Evolutionary conservation across 1,284 basidiomycete genomes (phyloP).

Genomic region (Cutaneotrichosporon spelunceum): DNA sequence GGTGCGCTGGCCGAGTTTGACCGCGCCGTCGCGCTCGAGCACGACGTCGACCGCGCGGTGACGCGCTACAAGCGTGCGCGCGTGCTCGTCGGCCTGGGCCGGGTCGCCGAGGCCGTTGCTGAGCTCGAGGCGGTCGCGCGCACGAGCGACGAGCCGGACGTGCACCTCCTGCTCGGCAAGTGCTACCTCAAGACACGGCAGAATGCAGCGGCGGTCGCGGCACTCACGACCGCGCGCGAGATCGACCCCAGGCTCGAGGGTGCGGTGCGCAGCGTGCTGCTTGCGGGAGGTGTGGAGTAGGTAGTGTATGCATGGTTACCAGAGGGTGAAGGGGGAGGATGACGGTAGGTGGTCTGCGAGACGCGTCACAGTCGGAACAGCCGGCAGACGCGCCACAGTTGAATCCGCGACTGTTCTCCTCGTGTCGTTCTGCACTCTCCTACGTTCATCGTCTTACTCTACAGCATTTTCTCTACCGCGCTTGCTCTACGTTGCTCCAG

Average conservation of each 20-base stretch:
- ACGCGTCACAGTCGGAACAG: no score
- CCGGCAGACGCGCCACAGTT: no score
- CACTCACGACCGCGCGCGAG: slow-evolving; percentile 82
- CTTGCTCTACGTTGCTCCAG: no score
- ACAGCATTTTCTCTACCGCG: no score
- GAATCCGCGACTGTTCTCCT: no score
- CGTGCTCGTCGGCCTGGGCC: slow-evolving; percentile 74
- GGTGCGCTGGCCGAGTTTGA: slow-evolving; percentile 74
- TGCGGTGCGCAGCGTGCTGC: slow-evolving; percentile 46
- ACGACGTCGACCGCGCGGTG: slow-evolving; percentile 77
- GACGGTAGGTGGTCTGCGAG: no score
- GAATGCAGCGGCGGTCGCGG: slow-evolving; percentile 70
- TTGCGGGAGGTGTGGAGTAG: slow-evolving; percentile 43
- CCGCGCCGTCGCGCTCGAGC: slow-evolving; percentile 58
- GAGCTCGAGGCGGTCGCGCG: slow-evolving; percentile 75
- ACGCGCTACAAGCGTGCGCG: slow-evolving; percentile 86
- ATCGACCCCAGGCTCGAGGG: slow-evolving; percentile 55
- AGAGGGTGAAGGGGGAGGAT: no score
- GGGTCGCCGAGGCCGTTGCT: slow-evolving; percentile 71
- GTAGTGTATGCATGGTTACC: slow-evolving; percentile 12
- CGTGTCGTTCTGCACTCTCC: no score
- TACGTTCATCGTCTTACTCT: no score
- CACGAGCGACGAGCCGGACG: slow-evolving; percentile 80
- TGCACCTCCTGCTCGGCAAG: slow-evolving; percentile 90
- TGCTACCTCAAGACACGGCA: slow-evolving; percentile 76